Evolutionary conservation across 2,329 filamentous ascomycete species (phyloP).

Genomic region (Phaeophleospora eucalypticola): DNA sequence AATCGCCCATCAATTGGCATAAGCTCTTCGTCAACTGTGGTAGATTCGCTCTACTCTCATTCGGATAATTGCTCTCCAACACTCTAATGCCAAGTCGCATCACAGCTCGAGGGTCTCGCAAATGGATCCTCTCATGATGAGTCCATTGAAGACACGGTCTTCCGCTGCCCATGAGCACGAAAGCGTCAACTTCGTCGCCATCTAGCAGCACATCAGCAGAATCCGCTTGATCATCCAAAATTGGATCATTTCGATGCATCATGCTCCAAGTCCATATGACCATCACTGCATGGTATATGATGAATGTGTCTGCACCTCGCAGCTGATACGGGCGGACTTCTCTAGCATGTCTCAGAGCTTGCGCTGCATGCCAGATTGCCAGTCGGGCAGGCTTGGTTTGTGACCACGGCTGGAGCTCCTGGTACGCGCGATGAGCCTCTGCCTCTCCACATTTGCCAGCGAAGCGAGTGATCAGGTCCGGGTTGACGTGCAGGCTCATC

Average conservation of each 20-base stretch:
- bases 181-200: conserved; percentile 15
- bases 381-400: conserved; percentile 15
- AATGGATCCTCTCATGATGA: not conserved
- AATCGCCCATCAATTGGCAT: conserved; percentile 21
- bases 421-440: conserved; percentile 21
- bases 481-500: conserved; percentile 17
- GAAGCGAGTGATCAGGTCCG: conserved; percentile 18
- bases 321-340: too few species aligned
- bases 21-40: conserved; percentile 22
- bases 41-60: conserved; percentile 15
- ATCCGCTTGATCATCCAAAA: conserved; percentile 17
- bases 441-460: conserved; percentile 20
- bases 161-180: conserved; percentile 13
- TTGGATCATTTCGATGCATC: too few species aligned
- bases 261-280: too few species aligned
- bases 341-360: conserved; percentile 13
- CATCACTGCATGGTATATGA: too few species aligned
- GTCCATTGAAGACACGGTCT: conserved; percentile 14
- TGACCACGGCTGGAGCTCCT: conserved; percentile 16
- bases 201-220: conserved; percentile 17
- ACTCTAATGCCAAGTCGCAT: conserved; percentile 17
- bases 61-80: conserved; percentile 21
- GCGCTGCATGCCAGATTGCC: conserved; percentile 20
- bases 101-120: conserved; percentile 15
- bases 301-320: too few species aligned